Base-by-base conservation (phyloP, 495 filamentous ascomycete genomes). In the Filosporella fistucella region DNA sequence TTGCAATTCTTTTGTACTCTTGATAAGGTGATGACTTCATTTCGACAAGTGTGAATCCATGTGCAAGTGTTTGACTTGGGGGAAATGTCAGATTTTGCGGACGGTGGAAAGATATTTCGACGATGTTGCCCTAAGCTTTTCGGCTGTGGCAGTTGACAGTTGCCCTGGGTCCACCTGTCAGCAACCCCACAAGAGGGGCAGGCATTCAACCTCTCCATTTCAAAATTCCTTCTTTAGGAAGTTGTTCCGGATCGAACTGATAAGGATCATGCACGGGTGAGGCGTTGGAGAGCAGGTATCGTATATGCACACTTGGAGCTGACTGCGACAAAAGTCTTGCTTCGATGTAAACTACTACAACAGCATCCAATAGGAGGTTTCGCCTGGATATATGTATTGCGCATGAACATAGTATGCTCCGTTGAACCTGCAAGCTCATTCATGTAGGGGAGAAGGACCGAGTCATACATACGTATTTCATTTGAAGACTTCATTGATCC, bases 1-100 rank as follows among this genome's bases (percentile, higher is more conserved):
- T 42, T 8, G 20, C 39, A 29, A 42, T 24, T 24, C 24, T 42
- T 18, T 24, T 26, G 21, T 42, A 42, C 39, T 42, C 39, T 42
- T 42, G 21, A 21, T 24, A 24, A 42, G 24, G 12, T n/a, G 24
- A 42, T 26, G 29, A 20, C 3, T 42, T 42, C 39, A 42, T 42
- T 11, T 13, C 22, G 22, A 24, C 16, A 24, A 26, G 3, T 16
- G 9, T 25, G 22, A 42, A 42, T 42, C 29, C 39, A n/a, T 16
- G 17, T 42, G 8, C 22, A 42, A 42, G 24, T 26, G 22, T 42
- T 20, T 42, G 39, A 26, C 21, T 42, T 16, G 29, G 21, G 25
- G 25, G 20, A 42, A 30, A 30, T 30, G 28, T 8, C 28, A 30
- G 28, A 30, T 30, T 30, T 30, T 30, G 28, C 28, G 28, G n/a